Evolutionary conservation across 2,329 filamentous ascomycete species (phyloP), one percentile per base, ranked within the genome.

Genomic region (Neophaeococcomyces mojaviensis): DNA sequence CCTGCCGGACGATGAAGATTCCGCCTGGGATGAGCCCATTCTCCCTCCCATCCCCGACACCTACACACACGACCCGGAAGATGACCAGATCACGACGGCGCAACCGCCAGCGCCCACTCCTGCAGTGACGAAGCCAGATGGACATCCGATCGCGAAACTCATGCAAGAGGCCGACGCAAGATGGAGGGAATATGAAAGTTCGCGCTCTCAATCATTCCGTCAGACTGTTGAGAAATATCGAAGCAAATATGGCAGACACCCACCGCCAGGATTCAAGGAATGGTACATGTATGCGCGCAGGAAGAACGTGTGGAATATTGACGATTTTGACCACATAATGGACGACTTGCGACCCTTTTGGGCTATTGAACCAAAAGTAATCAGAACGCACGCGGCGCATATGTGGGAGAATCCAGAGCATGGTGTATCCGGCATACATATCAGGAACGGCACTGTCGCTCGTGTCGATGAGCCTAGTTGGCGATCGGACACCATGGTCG

Each of bases 401-500:
- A 61, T 66, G 53, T 61, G 57, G 50, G 52, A 55, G 26, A 54
- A 60, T 9, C 43, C 53, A 1, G 50, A 55, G 10, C 47, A 56
- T 43, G 61, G 61, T 2, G 58, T 61, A 7, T 51, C 61, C 1
- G 61, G 60, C 20, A 53, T 66, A 13, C 61, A 64, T 38, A 56
- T 66, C 34, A 60, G 63, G 8, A 50, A 63, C 26, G 55, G 61
- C 39, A 59, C 61, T 36, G 49, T 64, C 16, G 61, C 66, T 10
- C 63, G 61, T 49, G 61, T 64, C 8, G 62, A 58, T n/a, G 61
- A 63, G 46, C 51, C 45, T 3, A 59, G 58, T 39, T 72, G 69
- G 70, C 61, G 69, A 31, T 61, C 65, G 3, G 61, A 70, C 18
- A 68, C 64, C 0, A 62, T 70, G 41, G 59, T 59, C 19, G 58